Conservation (phyloP, 2,329 filamentous ascomycete species). For the Huntiella abstrusa region DNA sequence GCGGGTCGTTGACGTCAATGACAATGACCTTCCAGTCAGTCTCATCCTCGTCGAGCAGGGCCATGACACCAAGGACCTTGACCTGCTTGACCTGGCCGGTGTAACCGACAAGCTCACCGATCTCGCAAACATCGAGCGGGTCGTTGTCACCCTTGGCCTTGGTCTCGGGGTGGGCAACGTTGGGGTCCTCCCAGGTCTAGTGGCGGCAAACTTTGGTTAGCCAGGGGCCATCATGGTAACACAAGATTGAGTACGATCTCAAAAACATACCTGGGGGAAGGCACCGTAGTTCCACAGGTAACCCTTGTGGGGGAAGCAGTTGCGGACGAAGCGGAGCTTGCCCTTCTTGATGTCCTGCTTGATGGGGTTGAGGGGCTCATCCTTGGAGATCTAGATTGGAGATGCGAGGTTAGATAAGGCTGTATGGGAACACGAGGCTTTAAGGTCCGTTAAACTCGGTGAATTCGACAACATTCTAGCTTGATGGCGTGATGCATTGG, state of each 20-base stretch:
- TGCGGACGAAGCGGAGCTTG: conserved; percentile 97
- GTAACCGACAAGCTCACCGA: conserved; percentile 94
- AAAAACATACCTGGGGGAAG: conserved; percentile 68
- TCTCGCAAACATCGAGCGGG: conserved; percentile 98
- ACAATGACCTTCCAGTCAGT: conserved; percentile 99
- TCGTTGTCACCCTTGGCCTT: conserved; percentile 99
- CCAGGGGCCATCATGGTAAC: background rate
- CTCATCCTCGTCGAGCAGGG: conserved; percentile 96
- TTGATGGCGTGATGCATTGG: conserved; percentile 1
- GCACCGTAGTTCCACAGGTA: conserved; percentile 99
- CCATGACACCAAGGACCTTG: conserved; percentile 99
- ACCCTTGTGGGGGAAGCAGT: conserved; percentile 99
- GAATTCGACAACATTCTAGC: background rate
- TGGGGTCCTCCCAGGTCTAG: conserved; percentile 98
- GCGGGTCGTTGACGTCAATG: conserved; percentile 93
- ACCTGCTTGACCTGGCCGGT: conserved; percentile 97
- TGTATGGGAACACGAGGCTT: too few species aligned
- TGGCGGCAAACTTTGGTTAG: background rate
- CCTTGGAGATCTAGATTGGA: conserved; percentile 71
- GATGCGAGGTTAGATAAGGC: too few species aligned
- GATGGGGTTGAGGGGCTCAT: conserved; percentile 94
- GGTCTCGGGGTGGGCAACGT: conserved; percentile 88
- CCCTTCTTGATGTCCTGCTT: conserved; percentile 99
- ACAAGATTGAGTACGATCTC: background rate
- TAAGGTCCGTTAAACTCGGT: too few species aligned